These are phyloP conservation scores for Dipodascus geniculatus DNA, from an alignment of 805 yeast genomes.

Conservation along the genomic window DNA sequence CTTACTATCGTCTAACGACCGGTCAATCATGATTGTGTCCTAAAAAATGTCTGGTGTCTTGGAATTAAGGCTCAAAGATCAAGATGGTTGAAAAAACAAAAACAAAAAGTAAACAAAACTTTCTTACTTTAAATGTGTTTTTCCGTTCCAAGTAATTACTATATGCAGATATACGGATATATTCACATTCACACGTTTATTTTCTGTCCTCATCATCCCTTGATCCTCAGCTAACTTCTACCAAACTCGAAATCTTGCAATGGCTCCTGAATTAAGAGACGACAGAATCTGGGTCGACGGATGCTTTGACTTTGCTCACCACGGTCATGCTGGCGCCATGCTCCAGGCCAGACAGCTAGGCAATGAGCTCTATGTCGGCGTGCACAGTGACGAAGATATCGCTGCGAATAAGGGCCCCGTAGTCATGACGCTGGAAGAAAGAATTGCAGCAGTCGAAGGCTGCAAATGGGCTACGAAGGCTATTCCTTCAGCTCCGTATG, in stretches of 20 bases:
- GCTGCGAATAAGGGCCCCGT: constrained; percentile 79
- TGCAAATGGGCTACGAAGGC: constrained; percentile 79
- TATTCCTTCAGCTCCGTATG: constrained; percentile 80
- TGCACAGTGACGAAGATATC: constrained; percentile 87
- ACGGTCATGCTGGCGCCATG: constrained; percentile 96
- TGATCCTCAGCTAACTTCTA: too few species aligned
- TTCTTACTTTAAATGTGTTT: neutral
- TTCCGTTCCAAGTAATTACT: neutral
- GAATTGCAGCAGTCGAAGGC: constrained; percentile 75
- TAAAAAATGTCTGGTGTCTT: too few species aligned
- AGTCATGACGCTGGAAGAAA: constrained; percentile 75
- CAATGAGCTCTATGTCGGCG: constrained; percentile 66
- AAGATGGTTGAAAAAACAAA: too few species aligned
- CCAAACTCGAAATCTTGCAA: neutral
- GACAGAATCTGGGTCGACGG: constrained; percentile 88
- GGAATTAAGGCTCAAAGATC: too few species aligned
- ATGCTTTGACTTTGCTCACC: constrained; percentile 96
- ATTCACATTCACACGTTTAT: neutral
- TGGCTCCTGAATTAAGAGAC: constrained; percentile 1
- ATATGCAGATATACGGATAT: neutral
- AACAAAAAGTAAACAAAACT: neutral
- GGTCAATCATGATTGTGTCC: neutral
- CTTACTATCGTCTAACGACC: neutral
- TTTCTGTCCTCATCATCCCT: neutral
- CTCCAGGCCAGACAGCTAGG: constrained; percentile 84